Evolutionary conservation across 306 rosid species (phyloP).

Genomic region (Casuarina cunninghamiana): DNA sequence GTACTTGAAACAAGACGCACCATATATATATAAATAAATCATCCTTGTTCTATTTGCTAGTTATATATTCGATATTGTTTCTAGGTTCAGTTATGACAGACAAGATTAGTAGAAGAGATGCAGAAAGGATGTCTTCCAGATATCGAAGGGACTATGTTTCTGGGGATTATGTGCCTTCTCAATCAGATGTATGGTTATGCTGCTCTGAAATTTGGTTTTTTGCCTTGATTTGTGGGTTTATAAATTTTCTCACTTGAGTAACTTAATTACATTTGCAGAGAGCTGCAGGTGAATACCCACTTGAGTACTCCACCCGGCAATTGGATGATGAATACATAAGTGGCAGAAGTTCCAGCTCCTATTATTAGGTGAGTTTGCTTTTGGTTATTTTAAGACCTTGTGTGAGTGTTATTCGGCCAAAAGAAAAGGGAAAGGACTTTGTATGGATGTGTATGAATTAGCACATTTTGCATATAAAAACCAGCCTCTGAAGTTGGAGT

Average conservation of each 20-base stretch:
- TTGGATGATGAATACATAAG: neutral
- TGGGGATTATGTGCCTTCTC: constrained; percentile 10
- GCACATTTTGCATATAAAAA: neutral
- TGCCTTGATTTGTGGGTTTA: neutral
- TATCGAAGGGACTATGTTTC: constrained; percentile 2
- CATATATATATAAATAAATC: neutral
- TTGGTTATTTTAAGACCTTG: neutral
- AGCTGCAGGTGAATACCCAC: constrained; percentile 5
- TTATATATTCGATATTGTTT: neutral
- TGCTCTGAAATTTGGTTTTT: neutral
- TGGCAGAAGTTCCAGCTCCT: constrained; percentile 11
- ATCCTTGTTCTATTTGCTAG: neutral
- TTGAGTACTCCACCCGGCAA: neutral
- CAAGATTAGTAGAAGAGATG: constrained; percentile 7
- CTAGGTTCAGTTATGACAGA: neutral
- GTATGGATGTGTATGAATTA: neutral
- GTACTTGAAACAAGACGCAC: neutral
- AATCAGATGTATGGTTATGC: neutral
- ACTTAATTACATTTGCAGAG: neutral
- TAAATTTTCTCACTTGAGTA: neutral
- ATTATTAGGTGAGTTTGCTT: constrained; percentile 9
- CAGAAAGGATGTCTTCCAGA: constrained; percentile 3
- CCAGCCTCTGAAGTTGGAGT: constrained; percentile 4
- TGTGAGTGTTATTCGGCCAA: neutral
- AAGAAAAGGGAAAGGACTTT: constrained; percentile 1